Evolutionary conservation across 306 rosid genomes (phyloP).

Genomic region (Acmispon strigosus): DNA sequence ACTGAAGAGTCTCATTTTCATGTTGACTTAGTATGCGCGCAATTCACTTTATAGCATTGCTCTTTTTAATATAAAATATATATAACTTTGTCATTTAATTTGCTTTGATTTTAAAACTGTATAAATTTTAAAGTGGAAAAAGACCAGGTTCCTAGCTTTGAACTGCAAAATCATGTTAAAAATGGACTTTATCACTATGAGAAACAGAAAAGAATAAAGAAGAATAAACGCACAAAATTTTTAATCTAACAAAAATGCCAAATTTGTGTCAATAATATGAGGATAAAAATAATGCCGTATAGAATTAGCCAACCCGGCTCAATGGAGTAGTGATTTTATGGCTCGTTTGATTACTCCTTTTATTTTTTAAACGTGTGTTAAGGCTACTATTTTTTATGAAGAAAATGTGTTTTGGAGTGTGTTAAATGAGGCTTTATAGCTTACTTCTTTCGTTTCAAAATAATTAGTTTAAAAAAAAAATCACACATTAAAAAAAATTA

Average conservation of each 20-base stretch:
- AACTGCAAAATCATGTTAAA: background rate
- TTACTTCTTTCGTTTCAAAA: too few species aligned
- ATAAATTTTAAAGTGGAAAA: background rate
- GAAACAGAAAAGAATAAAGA: background rate
- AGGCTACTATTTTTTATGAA: too few species aligned
- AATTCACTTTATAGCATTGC: background rate
- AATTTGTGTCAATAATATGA: background rate
- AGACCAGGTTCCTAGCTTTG: background rate
- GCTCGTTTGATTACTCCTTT: too few species aligned
- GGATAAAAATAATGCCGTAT: slow-evolving; percentile 15
- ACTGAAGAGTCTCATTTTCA: background rate
- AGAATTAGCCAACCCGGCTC: slow-evolving; percentile 7
- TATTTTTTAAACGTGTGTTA: too few species aligned
- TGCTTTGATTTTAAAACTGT: background rate
- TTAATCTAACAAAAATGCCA: background rate
- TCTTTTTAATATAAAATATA: background rate
- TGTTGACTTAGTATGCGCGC: background rate
- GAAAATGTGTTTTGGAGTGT: too few species aligned
- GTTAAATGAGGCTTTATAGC: too few species aligned
- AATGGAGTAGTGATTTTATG: too few species aligned
- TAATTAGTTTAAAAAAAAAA: too few species aligned
- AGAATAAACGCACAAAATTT: background rate
- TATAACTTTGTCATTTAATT: background rate
- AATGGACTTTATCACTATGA: background rate
- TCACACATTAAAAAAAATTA: too few species aligned